These are phyloP conservation scores for Linanthus parryae DNA, from an alignment of 148 eudicot genomes.

Conservation along the genomic window DNA sequence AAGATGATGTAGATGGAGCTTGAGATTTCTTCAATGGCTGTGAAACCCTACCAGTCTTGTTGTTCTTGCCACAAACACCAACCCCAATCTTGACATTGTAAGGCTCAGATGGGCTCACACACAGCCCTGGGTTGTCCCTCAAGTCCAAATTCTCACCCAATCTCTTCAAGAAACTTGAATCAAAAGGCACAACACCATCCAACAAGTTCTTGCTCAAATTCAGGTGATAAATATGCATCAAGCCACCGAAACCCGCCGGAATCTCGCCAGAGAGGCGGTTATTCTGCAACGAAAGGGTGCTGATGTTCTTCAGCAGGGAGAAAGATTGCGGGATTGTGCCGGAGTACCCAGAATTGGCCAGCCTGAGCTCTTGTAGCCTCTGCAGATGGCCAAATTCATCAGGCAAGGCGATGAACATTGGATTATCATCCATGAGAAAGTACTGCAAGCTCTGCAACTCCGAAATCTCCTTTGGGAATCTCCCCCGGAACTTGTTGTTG, in stretches of 20 bases:
- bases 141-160: slow-evolving; percentile 62
- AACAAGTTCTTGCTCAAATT: slow-evolving; percentile 67
- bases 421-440: slow-evolving; percentile 69
- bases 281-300: slow-evolving; percentile 63
- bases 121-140: slow-evolving; percentile 61
- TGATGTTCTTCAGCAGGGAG: slow-evolving; percentile 38
- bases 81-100: slow-evolving; percentile 24
- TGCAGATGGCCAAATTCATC: slow-evolving; percentile 34
- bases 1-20: slow-evolving; percentile 21
- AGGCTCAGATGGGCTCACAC: slow-evolving; percentile 45
- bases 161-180: slow-evolving; percentile 54
- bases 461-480: slow-evolving; percentile 33
- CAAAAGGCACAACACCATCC: slow-evolving; percentile 61
- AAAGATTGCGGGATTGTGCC: slow-evolving; percentile 44
- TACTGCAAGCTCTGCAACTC: slow-evolving; percentile 47
- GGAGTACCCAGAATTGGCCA: slow-evolving; percentile 55
- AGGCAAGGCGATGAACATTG: slow-evolving; percentile 51
- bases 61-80: slow-evolving; percentile 41
- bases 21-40: slow-evolving; percentile 45
- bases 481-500: slow-evolving; percentile 43
- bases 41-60: slow-evolving; percentile 21
- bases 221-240: slow-evolving; percentile 61
- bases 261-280: slow-evolving; percentile 62
- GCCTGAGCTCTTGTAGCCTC: slow-evolving; percentile 65
- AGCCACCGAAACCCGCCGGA: slow-evolving; percentile 38